phyloP scores from a whole-genome alignment of 2,329 filamentous ascomycete species.

The Cladosporium sp. region DNA sequence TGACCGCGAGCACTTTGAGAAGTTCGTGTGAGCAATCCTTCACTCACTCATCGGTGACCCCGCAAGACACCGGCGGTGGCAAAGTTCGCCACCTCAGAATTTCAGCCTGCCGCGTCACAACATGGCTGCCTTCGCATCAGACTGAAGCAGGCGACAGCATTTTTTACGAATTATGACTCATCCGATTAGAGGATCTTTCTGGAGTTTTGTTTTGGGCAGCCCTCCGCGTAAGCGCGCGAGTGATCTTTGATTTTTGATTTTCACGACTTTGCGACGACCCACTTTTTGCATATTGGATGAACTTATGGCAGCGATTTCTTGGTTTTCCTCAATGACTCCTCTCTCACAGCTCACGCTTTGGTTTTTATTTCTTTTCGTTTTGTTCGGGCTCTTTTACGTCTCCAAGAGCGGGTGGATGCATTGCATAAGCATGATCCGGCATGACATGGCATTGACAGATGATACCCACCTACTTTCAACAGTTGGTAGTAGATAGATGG shows the following conservation, averaged over 20 bases:
- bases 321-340: not conserved
- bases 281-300: constrained; percentile 3
- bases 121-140: constrained; percentile 6
- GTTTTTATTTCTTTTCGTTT: not conserved
- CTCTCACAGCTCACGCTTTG: not conserved
- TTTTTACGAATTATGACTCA: constrained; percentile 18
- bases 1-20: constrained; percentile 32
- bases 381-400: not conserved
- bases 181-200: not conserved
- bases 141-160: constrained; percentile 15
- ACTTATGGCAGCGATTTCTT: not conserved
- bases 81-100: constrained; percentile 9
- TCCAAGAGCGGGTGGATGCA: constrained; percentile 12
- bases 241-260: not conserved
- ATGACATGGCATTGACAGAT: constrained; percentile 17
- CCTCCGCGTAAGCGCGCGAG: constrained; percentile 6
- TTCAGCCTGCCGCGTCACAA: constrained; percentile 8
- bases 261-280: not conserved
- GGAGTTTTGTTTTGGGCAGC: not conserved
- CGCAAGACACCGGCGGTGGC: constrained; percentile 6
- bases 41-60: not conserved
- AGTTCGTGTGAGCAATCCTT: constrained; percentile 22
- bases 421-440: constrained; percentile 21
- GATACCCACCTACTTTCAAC: constrained; percentile 21
- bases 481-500: constrained; percentile 19